Percentiles rank a stretch among this genome's conserved stretches.
Evolutionary conservation across 2,329 filamentous ascomycete species (phyloP).

Genomic region (Penicillium freii): DNA sequence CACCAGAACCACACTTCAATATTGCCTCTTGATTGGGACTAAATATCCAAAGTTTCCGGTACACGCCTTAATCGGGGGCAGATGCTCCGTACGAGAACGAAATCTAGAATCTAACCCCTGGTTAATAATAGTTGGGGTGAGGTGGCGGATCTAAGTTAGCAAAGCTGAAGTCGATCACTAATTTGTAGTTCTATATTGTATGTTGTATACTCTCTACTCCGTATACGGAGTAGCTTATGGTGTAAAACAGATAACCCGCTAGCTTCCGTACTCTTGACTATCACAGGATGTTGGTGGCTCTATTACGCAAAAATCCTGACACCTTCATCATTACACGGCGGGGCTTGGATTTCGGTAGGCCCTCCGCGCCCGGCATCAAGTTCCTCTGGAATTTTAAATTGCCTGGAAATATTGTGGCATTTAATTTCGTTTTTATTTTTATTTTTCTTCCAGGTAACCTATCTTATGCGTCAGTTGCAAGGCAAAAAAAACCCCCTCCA

Average conservation of each 20-base stretch:
- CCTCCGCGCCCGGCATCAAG: conserved; percentile 11
- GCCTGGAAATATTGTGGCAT: not conserved
- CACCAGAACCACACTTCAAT: not conserved
- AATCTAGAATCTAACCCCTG: not conserved
- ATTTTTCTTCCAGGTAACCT: conserved; percentile 11
- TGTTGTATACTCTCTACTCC: not conserved
- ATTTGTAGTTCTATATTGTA: not conserved
- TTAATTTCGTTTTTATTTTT: not conserved
- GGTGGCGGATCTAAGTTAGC: conserved; percentile 5
- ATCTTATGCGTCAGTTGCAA: conserved; percentile 18
- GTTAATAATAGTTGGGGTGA: not conserved
- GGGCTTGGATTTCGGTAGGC: conserved; percentile 14
- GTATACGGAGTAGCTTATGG: not conserved
- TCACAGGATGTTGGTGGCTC: conserved; percentile 1
- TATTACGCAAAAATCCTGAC: conserved; percentile 2
- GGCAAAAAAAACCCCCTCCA: not conserved
- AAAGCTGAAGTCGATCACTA: conserved; percentile 16
- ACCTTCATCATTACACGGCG: conserved; percentile 20
- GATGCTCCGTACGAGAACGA: not conserved
- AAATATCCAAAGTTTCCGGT: conserved; percentile 3
- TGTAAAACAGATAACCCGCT: not conserved
- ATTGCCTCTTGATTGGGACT: conserved; percentile 3
- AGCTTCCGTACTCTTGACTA: conserved; percentile 5
- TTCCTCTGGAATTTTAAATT: conserved; percentile 7
- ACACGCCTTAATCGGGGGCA: not conserved